Percentiles rank a stretch among this genome's conserved stretches.
phyloP scores from a whole-genome alignment of 805 yeast species.

The Hanseniaspora clermontiae region DNA sequence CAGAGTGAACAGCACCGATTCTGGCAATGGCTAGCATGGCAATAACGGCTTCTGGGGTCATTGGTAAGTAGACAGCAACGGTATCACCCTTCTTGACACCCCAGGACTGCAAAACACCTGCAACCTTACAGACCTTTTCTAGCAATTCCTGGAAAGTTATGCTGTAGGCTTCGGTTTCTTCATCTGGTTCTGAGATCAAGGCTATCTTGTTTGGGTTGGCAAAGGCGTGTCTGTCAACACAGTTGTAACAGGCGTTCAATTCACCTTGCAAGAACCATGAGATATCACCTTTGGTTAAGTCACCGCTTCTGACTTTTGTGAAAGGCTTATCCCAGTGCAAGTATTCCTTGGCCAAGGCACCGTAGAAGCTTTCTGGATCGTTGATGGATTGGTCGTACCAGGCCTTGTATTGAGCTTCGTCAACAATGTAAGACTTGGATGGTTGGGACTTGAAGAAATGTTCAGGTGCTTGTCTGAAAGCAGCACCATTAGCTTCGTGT shows the following conservation, averaged over 20 bases:
- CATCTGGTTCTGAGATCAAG: constrained; percentile 88
- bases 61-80: constrained; percentile 91
- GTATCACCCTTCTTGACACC: constrained; percentile 93
- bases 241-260: constrained; percentile 83
- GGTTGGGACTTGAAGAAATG: constrained; percentile 33
- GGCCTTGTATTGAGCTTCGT: constrained; percentile 55
- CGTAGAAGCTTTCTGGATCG: constrained; percentile 75
- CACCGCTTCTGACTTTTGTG: constrained; percentile 37
- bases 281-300: constrained; percentile 60
- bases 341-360: constrained; percentile 58
- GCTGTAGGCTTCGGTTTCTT: constrained; percentile 54
- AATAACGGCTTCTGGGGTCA: constrained; percentile 92
- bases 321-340: constrained; percentile 72
- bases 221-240: constrained; percentile 91
- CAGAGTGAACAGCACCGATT: constrained; percentile 92
- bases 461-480: constrained; percentile 28
- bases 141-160: constrained; percentile 81
- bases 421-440: constrained; percentile 36
- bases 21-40: constrained; percentile 90
- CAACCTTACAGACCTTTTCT: constrained; percentile 71
- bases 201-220: constrained; percentile 75
- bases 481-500: constrained; percentile 31
- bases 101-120: constrained; percentile 67
- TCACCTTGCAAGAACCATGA: constrained; percentile 94
- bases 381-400: constrained; percentile 68